A percentile compares a stretch with the other conserved stretches of the same genome.
Evolutionary conservation across 306 rosid species (phyloP).

Genomic region (Acmispon strigosus): DNA sequence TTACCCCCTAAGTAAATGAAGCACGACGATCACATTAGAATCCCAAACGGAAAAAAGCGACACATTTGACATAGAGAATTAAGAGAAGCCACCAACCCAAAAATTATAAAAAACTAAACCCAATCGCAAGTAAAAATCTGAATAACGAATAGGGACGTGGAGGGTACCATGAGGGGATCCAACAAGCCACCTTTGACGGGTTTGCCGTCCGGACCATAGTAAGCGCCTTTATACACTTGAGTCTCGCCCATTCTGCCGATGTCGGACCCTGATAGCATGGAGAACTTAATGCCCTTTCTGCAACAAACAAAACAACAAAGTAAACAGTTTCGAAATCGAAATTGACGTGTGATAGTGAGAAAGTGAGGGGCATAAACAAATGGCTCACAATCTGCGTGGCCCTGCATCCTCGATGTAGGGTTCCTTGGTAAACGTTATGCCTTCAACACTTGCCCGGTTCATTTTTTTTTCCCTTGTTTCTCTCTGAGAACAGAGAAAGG

Average conservation of each 20-base stretch:
- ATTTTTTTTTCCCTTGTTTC: constrained; percentile 3
- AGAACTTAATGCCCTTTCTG: constrained; percentile 64
- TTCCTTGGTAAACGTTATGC: constrained; percentile 56
- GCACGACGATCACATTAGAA: neutral
- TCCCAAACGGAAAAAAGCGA: neutral
- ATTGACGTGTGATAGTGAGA: neutral
- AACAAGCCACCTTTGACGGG: constrained; percentile 57
- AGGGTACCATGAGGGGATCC: constrained; percentile 75
- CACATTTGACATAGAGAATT: neutral
- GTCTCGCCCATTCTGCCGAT: constrained; percentile 57
- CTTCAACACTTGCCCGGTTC: constrained; percentile 38
- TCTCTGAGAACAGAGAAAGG: neutral
- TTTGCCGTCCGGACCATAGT: constrained; percentile 39
- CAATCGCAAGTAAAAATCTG: neutral
- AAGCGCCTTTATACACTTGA: constrained; percentile 53
- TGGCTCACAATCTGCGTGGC: constrained; percentile 52
- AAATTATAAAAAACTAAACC: neutral
- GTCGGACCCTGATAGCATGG: constrained; percentile 55
- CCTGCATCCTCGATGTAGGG: constrained; percentile 75
- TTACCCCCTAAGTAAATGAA: too few relatives aligned
- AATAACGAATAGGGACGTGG: neutral
- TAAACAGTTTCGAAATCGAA: neutral
- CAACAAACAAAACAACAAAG: constrained; percentile 11
- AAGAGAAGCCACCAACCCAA: neutral
- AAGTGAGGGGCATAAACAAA: neutral